Evolutionary conservation across 495 filamentous ascomycete species (phyloP).

Genomic region (Podospora comata): DNA sequence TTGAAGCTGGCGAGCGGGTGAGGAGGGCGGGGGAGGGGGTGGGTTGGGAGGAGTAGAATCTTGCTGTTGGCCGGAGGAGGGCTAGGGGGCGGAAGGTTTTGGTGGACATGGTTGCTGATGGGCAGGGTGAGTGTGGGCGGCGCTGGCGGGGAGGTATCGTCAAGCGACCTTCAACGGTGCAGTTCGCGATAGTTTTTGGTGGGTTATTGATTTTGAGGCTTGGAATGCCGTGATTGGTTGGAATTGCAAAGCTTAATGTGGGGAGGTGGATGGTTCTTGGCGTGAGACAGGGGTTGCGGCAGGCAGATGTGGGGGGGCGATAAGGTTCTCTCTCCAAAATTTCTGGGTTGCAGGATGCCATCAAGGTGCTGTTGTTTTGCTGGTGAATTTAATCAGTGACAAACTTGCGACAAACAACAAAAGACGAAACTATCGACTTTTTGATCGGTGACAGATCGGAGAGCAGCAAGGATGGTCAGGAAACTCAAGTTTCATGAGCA

Average conservation of each 20-base stretch:
- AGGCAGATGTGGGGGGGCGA: constrained; percentile 27
- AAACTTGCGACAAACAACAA: neutral
- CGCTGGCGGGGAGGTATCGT: neutral
- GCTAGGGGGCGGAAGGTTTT: neutral
- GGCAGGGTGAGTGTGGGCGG: neutral
- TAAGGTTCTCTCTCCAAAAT: constrained; percentile 15
- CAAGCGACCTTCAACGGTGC: neutral
- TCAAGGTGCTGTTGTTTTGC: constrained; percentile 8
- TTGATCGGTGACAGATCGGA: neutral
- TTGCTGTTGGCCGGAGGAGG: neutral
- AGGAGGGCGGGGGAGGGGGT: neutral
- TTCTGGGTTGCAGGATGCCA: constrained; percentile 13
- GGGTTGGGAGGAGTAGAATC: neutral
- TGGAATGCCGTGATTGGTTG: constrained; percentile 9
- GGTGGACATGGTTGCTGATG: neutral
- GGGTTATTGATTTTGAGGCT: neutral
- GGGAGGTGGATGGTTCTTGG: constrained; percentile 3
- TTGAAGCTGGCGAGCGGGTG: neutral
- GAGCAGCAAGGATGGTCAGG: constrained; percentile 65
- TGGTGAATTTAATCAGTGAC: neutral
- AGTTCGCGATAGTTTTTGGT: constrained; percentile 13
- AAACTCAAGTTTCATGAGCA: constrained; percentile 70
- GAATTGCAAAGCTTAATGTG: neutral
- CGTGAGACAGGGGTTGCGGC: constrained; percentile 15
- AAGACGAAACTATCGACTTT: neutral